Evolutionary conservation across 768 basidiomycete genomes (phyloP), one percentile per base, ranked within the genome.

Genomic region (Trametes sanguinea): DNA sequence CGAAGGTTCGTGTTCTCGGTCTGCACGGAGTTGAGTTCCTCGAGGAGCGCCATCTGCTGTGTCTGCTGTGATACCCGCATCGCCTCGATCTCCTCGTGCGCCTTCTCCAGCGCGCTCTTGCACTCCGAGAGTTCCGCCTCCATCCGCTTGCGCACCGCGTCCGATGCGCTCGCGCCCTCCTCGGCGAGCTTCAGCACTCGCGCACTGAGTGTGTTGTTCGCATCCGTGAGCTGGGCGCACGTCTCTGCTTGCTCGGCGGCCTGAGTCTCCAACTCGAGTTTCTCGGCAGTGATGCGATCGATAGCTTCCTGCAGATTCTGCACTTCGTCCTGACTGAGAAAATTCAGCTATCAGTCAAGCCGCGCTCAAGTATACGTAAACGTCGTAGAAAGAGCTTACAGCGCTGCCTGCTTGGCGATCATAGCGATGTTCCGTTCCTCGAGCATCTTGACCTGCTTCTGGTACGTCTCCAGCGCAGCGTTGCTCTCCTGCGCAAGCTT

Each of bases 401-500:
- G 64, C 13, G 78, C 76, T 35, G 83, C 78, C 54, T 86, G 82
- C 69, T 81, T 81, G 27, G 79, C 71, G 37, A 80, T 77, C 58
- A 87, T 72, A 8, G 72, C 64, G 65, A 81, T 72, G 66, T 92
- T 87, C 58, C 90, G 81, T 68, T 92, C 90, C 69, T 95, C 92
- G 59, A 96, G 78, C 27, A 81, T 83, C 68, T 83, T 81, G 3
- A 95, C 88, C 70, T 96, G 94, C 75, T 87, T 89, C 78, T 96
- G 92, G 70, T 97, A 96, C 16, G 89, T 94, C 78, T 94, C 92
- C 44, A 97, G 75, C 29, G 89, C 92, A 17, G 71, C 73, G 61
- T 85, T 87, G 43, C 89, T 90, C 53, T 95, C 94, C 72, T 89
- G 87, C 3, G 92, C 91, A 32, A 96, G 81, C 74, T 93, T 94